phyloP scores from a whole-genome alignment of 805 yeast species.

The Kluyveromyces starmeri region DNA sequence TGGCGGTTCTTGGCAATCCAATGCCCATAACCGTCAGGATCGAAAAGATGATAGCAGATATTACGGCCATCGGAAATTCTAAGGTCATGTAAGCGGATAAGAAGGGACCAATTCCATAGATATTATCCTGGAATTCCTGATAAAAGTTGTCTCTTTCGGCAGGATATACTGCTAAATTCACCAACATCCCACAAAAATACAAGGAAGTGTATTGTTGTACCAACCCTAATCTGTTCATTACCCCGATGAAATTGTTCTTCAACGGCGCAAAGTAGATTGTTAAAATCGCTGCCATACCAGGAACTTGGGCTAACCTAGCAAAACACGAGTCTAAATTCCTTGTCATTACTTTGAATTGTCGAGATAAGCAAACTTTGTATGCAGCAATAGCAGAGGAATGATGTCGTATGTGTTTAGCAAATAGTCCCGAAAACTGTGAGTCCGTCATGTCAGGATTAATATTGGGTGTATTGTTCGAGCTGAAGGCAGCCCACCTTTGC shows the following conservation, averaged over 20 bases:
- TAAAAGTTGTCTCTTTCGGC: conserved; percentile 65
- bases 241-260: conserved; percentile 38
- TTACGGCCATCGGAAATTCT: conserved; percentile 20
- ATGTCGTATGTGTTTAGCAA: conserved; percentile 15
- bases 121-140: conserved; percentile 66
- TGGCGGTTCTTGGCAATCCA: conserved; percentile 63
- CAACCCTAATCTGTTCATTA: conserved; percentile 62
- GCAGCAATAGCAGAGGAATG: conserved; percentile 15
- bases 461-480: background rate
- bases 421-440: conserved; percentile 9
- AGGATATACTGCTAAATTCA: conserved; percentile 70
- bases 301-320: conserved; percentile 56
- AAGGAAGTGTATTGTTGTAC: conserved; percentile 65
- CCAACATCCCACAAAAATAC: conserved; percentile 72
- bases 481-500: conserved; percentile 29
- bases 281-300: conserved; percentile 54
- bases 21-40: conserved; percentile 44
- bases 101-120: conserved; percentile 59
- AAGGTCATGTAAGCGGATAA: conserved; percentile 32
- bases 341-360: conserved; percentile 32
- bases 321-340: conserved; percentile 50
- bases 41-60: conserved; percentile 12
- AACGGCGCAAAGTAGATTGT: conserved; percentile 62
- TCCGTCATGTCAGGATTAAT: conserved; percentile 10
- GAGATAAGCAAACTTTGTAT: conserved; percentile 33